These are phyloP conservation scores for Phytophthora pisi DNA, from an alignment of 352 stramenopile genomes.

Conservation along the genomic window DNA sequence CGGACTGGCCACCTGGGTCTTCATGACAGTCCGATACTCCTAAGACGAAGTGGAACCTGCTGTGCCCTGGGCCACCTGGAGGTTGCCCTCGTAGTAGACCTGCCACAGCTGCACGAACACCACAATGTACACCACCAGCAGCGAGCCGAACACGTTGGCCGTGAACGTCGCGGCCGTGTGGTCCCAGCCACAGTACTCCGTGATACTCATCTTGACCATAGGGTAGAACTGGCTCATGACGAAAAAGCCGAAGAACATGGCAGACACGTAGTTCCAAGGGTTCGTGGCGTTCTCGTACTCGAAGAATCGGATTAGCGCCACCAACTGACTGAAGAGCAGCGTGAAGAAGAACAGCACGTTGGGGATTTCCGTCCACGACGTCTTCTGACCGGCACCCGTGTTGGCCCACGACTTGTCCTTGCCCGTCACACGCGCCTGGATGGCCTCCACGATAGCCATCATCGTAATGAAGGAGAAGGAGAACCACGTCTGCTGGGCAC, in stretches of 20 bases:
- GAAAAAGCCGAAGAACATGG: constrained; percentile 90
- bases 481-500: constrained; percentile 90
- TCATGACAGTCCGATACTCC: constrained; percentile 26
- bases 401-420: constrained; percentile 91
- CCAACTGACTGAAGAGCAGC: constrained; percentile 72
- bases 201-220: constrained; percentile 93
- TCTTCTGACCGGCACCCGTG: constrained; percentile 90
- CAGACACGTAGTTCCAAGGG: constrained; percentile 89
- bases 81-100: constrained; percentile 80
- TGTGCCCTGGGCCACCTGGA: constrained; percentile 62
- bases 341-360: constrained; percentile 92
- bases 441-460: constrained; percentile 83
- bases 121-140: constrained; percentile 84
- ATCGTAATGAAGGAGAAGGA: constrained; percentile 91
- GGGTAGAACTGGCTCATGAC: constrained; percentile 88
- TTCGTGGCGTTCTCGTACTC: constrained; percentile 90
- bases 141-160: constrained; percentile 83
- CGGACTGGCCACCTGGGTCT: constrained; percentile 15
- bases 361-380: constrained; percentile 87
- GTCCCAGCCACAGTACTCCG: constrained; percentile 89
- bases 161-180: constrained; percentile 85
- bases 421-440: constrained; percentile 79
- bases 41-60: constrained; percentile 33
- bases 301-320: constrained; percentile 86
- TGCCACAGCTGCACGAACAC: constrained; percentile 91